A percentile compares a stretch with the other conserved stretches of the same genome.
phyloP scores from a whole-genome alignment of 2,329 filamentous ascomycete genomes.

The Fusarium concolor region DNA sequence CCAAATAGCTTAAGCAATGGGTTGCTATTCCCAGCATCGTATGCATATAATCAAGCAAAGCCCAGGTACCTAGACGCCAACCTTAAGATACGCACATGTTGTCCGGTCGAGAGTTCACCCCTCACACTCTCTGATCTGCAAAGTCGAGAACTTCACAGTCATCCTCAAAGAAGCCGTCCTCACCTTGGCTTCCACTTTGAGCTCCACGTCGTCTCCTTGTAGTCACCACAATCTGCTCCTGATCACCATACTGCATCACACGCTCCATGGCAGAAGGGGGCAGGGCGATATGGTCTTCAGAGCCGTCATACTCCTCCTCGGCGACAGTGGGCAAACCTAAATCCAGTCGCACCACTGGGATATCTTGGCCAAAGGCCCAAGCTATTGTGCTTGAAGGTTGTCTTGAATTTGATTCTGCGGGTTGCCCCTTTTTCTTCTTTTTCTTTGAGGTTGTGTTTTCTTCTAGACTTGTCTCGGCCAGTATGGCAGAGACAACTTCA shows the following conservation, averaged over 20 bases:
- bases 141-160: constrained; percentile 93
- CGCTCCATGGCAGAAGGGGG: constrained; percentile 74
- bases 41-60: constrained; percentile 41
- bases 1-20: constrained; percentile 27
- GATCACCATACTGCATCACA: constrained; percentile 69
- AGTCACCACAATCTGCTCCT: constrained; percentile 85
- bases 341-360: constrained; percentile 64
- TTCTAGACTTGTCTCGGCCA: constrained; percentile 57
- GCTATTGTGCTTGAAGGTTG: constrained; percentile 41
- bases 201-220: constrained; percentile 75
- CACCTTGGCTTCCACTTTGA: constrained; percentile 63
- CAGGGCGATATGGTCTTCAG: constrained; percentile 69
- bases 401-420: constrained; percentile 29
- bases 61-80: constrained; percentile 28
- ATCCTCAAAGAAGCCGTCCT: constrained; percentile 89
- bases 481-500: constrained; percentile 54
- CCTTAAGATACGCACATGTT: constrained; percentile 19
- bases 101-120: neutral
- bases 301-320: constrained; percentile 65
- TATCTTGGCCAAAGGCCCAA: constrained; percentile 72
- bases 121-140: constrained; percentile 75
- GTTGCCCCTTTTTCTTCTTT: constrained; percentile 53
- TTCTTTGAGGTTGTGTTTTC: constrained; percentile 53
- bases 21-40: constrained; percentile 21
- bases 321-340: constrained; percentile 59